A percentile compares a stretch with the other conserved stretches of the same genome.
These are phyloP conservation scores for Barbarea vulgaris DNA, from an alignment of 345 rosid genomes.

Conservation along the genomic window DNA sequence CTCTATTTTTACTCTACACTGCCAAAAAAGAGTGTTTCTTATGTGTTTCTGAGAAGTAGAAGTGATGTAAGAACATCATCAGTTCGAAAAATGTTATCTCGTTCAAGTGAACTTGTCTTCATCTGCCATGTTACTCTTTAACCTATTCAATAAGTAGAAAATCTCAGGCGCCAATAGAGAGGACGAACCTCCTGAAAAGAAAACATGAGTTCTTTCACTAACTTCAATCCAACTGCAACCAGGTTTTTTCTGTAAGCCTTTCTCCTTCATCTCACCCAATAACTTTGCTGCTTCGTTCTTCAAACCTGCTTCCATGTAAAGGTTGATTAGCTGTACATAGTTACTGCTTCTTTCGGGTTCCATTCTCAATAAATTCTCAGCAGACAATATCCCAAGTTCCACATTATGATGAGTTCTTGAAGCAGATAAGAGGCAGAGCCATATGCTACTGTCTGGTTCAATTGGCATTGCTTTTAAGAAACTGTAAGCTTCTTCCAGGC, in stretches of 20 bases:
- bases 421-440: conserved; percentile 74
- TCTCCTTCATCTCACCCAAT: conserved; percentile 61
- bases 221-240: conserved; percentile 86
- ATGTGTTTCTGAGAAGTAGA: conserved; percentile 24
- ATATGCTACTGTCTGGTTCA: conserved; percentile 61
- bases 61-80: conserved; percentile 33
- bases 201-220: conserved; percentile 48
- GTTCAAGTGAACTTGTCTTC: conserved; percentile 32
- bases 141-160: conserved; percentile 45
- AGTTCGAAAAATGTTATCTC: conserved; percentile 6
- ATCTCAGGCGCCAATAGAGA: conserved; percentile 48
- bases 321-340: conserved; percentile 65
- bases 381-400: conserved; percentile 70
- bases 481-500: conserved; percentile 58
- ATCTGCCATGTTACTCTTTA: conserved; percentile 48
- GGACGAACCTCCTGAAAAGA: conserved; percentile 64
- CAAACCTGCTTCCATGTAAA: conserved; percentile 67
- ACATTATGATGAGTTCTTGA: conserved; percentile 58
- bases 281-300: conserved; percentile 61
- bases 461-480: conserved; percentile 59
- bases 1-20: conserved; percentile 19
- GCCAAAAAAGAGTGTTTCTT: conserved; percentile 21
- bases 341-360: conserved; percentile 65
- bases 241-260: conserved; percentile 67
- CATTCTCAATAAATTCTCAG: conserved; percentile 49